Evolutionary conservation across 305 asterid genomes (phyloP).

Genomic region (Fraxinus albicans): DNA sequence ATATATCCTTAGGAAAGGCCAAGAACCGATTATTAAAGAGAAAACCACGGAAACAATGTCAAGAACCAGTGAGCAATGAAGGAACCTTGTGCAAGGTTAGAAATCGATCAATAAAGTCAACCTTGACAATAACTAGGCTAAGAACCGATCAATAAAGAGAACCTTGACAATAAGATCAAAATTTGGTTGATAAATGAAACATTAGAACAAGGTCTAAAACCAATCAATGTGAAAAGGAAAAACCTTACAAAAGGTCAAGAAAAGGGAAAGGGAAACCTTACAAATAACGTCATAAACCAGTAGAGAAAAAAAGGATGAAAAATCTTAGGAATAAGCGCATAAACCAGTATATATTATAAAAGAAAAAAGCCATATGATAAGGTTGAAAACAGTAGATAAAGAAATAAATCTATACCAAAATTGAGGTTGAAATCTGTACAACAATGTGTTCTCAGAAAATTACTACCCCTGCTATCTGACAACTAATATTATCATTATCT

Average conservation of each 20-base stretch:
- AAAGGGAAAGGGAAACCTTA: neutral
- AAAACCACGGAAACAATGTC: neutral
- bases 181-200: neutral
- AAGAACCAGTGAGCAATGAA: neutral
- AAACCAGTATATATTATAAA: neutral
- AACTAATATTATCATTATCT: slow-evolving; percentile 7
- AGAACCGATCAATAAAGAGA: neutral
- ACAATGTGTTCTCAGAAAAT: slow-evolving; percentile 14
- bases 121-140: neutral
- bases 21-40: neutral
- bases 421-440: slow-evolving; percentile 7
- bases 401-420: neutral
- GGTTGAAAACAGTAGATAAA: neutral
- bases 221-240: neutral
- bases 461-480: slow-evolving; percentile 11
- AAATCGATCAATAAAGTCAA: neutral
- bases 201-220: neutral
- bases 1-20: neutral
- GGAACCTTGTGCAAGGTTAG: neutral
- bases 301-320: no score
- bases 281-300: neutral
- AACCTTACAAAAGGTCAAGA: neutral
- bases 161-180: neutral
- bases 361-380: neutral
- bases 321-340: neutral